Evolutionary conservation across 2,329 filamentous ascomycete species (phyloP).

Genomic region (Fusarium pseudoanthophilum): DNA sequence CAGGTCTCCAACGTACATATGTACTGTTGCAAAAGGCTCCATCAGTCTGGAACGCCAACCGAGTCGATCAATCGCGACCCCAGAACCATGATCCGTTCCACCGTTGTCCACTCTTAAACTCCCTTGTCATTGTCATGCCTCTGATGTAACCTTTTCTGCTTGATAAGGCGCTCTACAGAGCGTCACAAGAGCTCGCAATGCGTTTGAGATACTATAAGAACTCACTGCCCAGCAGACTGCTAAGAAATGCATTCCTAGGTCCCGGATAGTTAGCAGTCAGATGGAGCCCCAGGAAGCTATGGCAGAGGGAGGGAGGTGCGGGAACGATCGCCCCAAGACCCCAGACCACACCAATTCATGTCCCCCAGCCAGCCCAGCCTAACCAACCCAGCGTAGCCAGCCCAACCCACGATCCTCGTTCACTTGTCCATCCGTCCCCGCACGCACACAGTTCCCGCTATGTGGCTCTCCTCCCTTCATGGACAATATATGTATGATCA

Average conservation of each 20-base stretch:
- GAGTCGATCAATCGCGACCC: conserved; percentile 17
- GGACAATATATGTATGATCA: conserved; percentile 20
- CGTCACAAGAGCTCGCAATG: background rate
- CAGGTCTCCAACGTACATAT: background rate
- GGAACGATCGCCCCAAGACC: conserved; percentile 49
- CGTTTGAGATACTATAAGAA: background rate
- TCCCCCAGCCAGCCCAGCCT: conserved; percentile 12
- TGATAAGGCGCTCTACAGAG: background rate
- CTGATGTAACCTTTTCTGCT: conserved; percentile 9
- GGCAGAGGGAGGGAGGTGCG: conserved; percentile 44
- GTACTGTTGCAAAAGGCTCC: background rate
- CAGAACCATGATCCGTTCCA: conserved; percentile 16
- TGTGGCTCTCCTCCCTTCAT: conserved; percentile 26
- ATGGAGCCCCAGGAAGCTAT: background rate
- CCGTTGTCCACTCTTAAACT: background rate
- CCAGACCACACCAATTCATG: conserved; percentile 43
- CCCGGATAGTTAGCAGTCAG: background rate
- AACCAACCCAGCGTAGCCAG: conserved; percentile 2
- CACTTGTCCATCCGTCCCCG: conserved; percentile 22
- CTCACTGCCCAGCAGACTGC: background rate
- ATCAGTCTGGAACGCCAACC: background rate
- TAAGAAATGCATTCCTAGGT: background rate
- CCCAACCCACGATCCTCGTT: conserved; percentile 26
- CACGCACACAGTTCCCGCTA: conserved; percentile 40
- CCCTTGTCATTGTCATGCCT: conserved; percentile 16